Evolutionary conservation across 495 filamentous ascomycete species (phyloP).

Genomic region (Aspergillus steynii): DNA sequence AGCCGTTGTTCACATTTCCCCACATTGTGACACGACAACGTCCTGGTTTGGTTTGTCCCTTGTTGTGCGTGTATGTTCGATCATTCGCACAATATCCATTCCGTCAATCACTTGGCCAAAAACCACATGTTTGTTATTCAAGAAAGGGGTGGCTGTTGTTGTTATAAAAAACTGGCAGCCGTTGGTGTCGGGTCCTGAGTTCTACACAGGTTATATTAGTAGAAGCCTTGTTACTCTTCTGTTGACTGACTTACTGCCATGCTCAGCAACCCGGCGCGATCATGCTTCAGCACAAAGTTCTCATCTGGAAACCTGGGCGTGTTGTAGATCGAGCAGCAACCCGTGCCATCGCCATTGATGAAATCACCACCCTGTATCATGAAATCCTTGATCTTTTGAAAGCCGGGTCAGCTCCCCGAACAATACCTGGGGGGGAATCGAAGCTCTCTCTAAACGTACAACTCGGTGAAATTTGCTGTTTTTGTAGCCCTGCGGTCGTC

Average conservation of each 20-base stretch:
- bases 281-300: constrained; percentile 81
- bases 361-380: constrained; percentile 99
- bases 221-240: neutral
- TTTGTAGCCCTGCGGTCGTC: constrained; percentile 91
- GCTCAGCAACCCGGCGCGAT: constrained; percentile 74
- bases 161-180: constrained; percentile 98
- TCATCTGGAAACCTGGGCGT: constrained; percentile 85
- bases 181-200: constrained; percentile 90
- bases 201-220: constrained; percentile 47
- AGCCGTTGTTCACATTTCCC: constrained; percentile 67
- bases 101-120: constrained; percentile 91
- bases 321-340: constrained; percentile 84
- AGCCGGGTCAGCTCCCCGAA: neutral
- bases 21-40: constrained; percentile 82
- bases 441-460: constrained; percentile 52
- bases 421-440: neutral
- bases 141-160: constrained; percentile 76
- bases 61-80: constrained; percentile 82
- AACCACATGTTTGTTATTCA: constrained; percentile 95
- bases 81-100: constrained; percentile 84
- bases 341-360: constrained; percentile 89
- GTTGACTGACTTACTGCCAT: constrained; percentile 75
- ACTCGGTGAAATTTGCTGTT: constrained; percentile 92
- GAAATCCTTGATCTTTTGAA: constrained; percentile 84
- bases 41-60: constrained; percentile 83